Evolutionary conservation across 83 land plant species (phyloP).

Genomic region (Thuja plicata): DNA sequence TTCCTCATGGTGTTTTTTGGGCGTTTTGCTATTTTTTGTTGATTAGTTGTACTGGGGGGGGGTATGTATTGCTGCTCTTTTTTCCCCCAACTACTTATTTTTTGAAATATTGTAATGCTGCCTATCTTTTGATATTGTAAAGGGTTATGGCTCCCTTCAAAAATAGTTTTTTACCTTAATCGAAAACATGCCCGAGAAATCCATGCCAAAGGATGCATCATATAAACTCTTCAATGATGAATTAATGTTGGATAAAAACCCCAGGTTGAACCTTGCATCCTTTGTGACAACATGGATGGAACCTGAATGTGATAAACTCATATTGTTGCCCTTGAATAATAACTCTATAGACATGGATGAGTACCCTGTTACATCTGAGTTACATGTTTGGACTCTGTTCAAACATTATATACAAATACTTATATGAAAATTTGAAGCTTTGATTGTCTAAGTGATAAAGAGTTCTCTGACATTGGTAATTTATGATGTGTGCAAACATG

Average conservation of each 20-base stretch:
- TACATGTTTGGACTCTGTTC: constrained; percentile 38
- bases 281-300: constrained; percentile 84
- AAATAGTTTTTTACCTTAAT: no score
- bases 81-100: no score
- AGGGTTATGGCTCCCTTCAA: no score
- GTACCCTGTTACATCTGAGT: constrained; percentile 75
- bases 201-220: constrained; percentile 66
- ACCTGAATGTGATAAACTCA: constrained; percentile 50
- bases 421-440: neutral
- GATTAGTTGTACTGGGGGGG: no score
- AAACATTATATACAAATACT: neutral
- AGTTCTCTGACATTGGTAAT: neutral
- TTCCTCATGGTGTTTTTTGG: no score
- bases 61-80: no score
- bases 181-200: constrained; percentile 31
- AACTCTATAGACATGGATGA: constrained; percentile 79
- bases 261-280: constrained; percentile 69
- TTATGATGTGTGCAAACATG: constrained; percentile 31
- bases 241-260: constrained; percentile 73
- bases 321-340: constrained; percentile 47
- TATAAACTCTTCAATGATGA: constrained; percentile 66
- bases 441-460: neutral
- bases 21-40: no score
- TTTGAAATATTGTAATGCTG: no score
- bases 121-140: no score